These are phyloP conservation scores for Cyclostephanos tholiformis DNA, from an alignment of 108 stramenopile species.

Conservation along the genomic window DNA sequence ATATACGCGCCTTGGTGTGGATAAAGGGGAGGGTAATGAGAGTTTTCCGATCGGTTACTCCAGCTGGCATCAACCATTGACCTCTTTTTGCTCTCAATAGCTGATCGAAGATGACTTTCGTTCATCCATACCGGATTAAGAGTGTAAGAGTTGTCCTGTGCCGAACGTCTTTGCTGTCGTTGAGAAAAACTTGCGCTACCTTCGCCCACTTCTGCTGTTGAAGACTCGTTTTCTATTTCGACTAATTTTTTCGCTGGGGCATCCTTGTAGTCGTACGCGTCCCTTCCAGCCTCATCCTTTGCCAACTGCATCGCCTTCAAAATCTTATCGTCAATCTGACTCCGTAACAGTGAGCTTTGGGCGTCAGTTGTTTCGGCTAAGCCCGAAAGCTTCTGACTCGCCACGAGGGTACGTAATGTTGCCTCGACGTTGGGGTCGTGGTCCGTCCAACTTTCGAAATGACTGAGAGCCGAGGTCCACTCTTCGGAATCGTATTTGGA, in stretches of 20 bases:
- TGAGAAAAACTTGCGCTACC: neutral
- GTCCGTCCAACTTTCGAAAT: conserved; percentile 80
- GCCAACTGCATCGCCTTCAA: conserved; percentile 72
- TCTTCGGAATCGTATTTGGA: conserved; percentile 83
- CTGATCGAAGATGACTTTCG: conserved; percentile 15
- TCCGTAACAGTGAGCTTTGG: conserved; percentile 68
- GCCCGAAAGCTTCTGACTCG: conserved; percentile 57
- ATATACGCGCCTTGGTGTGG: conserved; percentile 26
- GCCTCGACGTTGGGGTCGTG: conserved; percentile 46
- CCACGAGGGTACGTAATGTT: conserved; percentile 49
- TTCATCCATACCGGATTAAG: neutral
- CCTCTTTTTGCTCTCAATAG: conserved; percentile 21
- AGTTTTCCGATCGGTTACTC: conserved; percentile 16
- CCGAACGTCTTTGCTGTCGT: neutral
- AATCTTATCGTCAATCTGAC: conserved; percentile 76
- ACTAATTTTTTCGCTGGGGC: conserved; percentile 7
- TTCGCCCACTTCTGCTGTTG: neutral
- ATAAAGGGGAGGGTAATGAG: conserved; percentile 22
- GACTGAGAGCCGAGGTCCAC: conserved; percentile 76
- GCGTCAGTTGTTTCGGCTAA: conserved; percentile 60
- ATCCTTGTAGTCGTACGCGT: conserved; percentile 30
- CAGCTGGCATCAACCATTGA: conserved; percentile 6
- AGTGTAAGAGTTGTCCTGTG: conserved; percentile 3
- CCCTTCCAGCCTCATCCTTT: conserved; percentile 62
- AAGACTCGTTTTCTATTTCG: neutral